Conservation (phyloP, 78 protist species). For the Dictyostelium capitatum region DNA sequence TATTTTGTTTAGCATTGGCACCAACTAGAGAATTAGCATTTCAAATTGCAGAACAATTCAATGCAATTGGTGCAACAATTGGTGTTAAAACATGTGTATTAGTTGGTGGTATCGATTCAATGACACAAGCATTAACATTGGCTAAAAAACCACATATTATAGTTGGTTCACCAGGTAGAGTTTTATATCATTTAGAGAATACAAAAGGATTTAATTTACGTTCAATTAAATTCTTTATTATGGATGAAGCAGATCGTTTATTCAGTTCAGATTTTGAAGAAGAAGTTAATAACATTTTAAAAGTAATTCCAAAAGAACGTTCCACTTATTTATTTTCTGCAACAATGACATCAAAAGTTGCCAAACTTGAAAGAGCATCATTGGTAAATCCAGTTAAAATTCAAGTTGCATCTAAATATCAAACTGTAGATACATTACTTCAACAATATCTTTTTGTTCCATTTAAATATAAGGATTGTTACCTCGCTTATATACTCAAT, state of each 20-base stretch:
- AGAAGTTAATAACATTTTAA: conserved; percentile 86
- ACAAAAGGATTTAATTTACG: conserved; percentile 96
- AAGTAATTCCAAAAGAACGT: conserved; percentile 87
- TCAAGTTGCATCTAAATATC: conserved; percentile 83
- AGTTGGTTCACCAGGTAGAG: conserved; percentile 99
- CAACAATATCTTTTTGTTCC: conserved; percentile 97
- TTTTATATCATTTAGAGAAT: conserved; percentile 92
- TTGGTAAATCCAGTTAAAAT: conserved; percentile 95
- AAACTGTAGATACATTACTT: conserved; percentile 90
- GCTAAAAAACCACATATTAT: conserved; percentile 97
- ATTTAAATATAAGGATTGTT: conserved; percentile 88
- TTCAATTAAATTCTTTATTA: conserved; percentile 84
- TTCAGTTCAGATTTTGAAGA: conserved; percentile 96
- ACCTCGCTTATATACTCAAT: conserved; percentile 90
- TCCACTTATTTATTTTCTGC: conserved; percentile 97
- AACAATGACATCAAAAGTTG: conserved; percentile 98
- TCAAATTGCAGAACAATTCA: conserved; percentile 95
- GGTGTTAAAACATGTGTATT: conserved; percentile 88
- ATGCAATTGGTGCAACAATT: conserved; percentile 94
- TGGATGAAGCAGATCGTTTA: conserved; percentile 99
- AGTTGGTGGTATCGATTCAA: conserved; percentile 84
- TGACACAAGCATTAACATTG: conserved; percentile 90
- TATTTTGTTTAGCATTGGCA: conserved; percentile 87
- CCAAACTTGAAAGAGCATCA: conserved; percentile 95
- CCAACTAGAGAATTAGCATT: conserved; percentile 97